Evolutionary conservation across 441 rosid genomes (phyloP), one percentile per base, ranked within the genome.

Genomic region (Adansonia grandidieri): DNA sequence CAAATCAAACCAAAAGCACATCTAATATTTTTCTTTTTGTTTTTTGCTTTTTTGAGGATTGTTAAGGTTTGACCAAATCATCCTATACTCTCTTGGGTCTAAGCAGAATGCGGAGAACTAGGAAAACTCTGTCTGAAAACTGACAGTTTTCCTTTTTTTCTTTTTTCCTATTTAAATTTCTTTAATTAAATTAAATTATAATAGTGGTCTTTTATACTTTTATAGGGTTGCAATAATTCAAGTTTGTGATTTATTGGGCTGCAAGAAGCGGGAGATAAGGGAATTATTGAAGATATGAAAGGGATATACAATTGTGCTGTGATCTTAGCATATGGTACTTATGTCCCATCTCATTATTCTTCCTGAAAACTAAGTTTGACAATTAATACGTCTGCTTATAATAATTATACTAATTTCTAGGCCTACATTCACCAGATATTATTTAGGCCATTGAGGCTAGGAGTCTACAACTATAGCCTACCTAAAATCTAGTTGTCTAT

Each of bases 291-390:
- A 63, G 80, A 73, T 72, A 77, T 32, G 82, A 78, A 83, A 80
- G 72, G 71, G 83, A 84, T 80, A 51, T 81, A 80, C 22, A 74
- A 24, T 45, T 51, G 69, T 71, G 68, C 47, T 32, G 40, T 32
- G 40, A 74, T 24, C 69, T 17, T 54, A 61, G 47, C 73, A 75
- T 76, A 48, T 67, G 71, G 61, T 79, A 64, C 71, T 71, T 13
- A 80, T 71, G 87, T 80, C 89, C 80, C 81, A 76, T 80, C 84
- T 70, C 76, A 73, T 80, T 83, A 66, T 78, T 81, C 80, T 71
- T 74, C 71, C 1, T 40, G 74, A 28, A 45, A 71, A 28, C 68
- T 58, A 58, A 11, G 76, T 17, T 51, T 75, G 24, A 20, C 61
- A 69, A 73, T 65, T 50, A 76, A 69, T 80, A 48, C 11, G 42